phyloP scores from a whole-genome alignment of 1,284 basidiomycete genomes.

The Coniferiporia weirii region DNA sequence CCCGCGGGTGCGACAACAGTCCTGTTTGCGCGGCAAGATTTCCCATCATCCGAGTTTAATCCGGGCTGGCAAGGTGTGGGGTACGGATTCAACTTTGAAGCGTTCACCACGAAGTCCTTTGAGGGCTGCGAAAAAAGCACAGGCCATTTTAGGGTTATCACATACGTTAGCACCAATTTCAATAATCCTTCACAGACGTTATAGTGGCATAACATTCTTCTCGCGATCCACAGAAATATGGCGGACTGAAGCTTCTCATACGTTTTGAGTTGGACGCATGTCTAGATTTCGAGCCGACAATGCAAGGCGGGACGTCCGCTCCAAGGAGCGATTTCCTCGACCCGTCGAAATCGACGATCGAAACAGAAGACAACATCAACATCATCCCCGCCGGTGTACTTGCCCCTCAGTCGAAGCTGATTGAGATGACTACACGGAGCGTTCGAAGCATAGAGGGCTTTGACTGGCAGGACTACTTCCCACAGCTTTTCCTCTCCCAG shows the following conservation, averaged over 20 bases:
- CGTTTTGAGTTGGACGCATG: conserved; percentile 32
- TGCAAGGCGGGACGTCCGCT: conserved; percentile 10
- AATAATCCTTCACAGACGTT: conserved; percentile 16
- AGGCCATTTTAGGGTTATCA: conserved; percentile 33
- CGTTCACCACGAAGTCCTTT: conserved; percentile 25
- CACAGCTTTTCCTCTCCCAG: conserved; percentile 38
- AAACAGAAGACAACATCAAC: conserved; percentile 1
- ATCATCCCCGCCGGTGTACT: conserved; percentile 22
- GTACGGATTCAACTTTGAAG: conserved; percentile 32
- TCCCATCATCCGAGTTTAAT: conserved; percentile 1
- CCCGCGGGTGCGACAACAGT: conserved; percentile 19
- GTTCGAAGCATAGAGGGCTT: conserved; percentile 17
- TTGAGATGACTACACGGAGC: conserved; percentile 38
- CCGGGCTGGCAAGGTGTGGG: conserved; percentile 20
- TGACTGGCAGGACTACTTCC: conserved; percentile 36
- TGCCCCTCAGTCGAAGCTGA: conserved; percentile 32
- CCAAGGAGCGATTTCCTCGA: conserved; percentile 12
- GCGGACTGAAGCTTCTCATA: conserved; percentile 29
- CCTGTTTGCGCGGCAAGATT: conserved; percentile 21
- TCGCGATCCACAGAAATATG: conserved; percentile 25
- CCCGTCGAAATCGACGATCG: conserved; percentile 14
- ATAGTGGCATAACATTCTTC: not conserved
- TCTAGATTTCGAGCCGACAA: conserved; percentile 13
- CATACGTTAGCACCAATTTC: conserved; percentile 26
- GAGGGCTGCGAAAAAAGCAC: conserved; percentile 29